Percentiles rank a stretch among this genome's conserved stretches.
Conservation (phyloP, 441 rosid genomes). For the Arabidopsis hybrid region DNA sequence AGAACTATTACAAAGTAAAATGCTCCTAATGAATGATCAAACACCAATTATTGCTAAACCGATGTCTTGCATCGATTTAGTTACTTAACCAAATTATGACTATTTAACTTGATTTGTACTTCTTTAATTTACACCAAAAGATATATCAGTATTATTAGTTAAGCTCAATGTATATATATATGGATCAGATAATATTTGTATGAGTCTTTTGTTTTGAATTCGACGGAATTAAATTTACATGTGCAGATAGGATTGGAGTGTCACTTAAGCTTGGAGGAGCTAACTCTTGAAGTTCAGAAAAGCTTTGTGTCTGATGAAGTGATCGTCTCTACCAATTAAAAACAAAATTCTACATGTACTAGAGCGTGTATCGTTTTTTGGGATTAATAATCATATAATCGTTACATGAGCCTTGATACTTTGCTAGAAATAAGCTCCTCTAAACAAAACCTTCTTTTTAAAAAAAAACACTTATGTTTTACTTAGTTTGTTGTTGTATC, state of each 20-base stretch:
- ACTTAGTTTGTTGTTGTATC: constrained; percentile 20
- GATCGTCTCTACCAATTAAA: constrained; percentile 42
- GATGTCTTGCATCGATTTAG: not conserved
- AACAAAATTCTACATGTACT: constrained; percentile 22
- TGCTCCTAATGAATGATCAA: not conserved
- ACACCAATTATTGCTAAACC: not conserved
- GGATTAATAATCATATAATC: not conserved
- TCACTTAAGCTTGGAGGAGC: constrained; percentile 85
- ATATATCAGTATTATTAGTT: not conserved
- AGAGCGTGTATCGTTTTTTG: constrained; percentile 7
- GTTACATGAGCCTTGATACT: constrained; percentile 33
- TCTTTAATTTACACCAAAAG: constrained; percentile 5
- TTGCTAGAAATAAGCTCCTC: constrained; percentile 35
- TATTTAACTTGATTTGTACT: no score
- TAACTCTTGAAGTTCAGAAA: constrained; percentile 81
- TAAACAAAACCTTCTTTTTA: not conserved
- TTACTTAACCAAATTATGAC: not conserved
- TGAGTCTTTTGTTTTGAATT: not conserved
- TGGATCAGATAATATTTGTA: not conserved
- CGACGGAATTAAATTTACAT: not conserved
- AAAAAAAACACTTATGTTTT: not conserved
- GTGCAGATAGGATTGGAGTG: constrained; percentile 91
- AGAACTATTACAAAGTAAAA: not conserved
- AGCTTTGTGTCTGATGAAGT: constrained; percentile 56
- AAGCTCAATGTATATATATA: not conserved